A percentile compares a stretch with the other conserved stretches of the same genome.
phyloP scores from a whole-genome alignment of 164 flowering plant species.

The Vitis cinerea region DNA sequence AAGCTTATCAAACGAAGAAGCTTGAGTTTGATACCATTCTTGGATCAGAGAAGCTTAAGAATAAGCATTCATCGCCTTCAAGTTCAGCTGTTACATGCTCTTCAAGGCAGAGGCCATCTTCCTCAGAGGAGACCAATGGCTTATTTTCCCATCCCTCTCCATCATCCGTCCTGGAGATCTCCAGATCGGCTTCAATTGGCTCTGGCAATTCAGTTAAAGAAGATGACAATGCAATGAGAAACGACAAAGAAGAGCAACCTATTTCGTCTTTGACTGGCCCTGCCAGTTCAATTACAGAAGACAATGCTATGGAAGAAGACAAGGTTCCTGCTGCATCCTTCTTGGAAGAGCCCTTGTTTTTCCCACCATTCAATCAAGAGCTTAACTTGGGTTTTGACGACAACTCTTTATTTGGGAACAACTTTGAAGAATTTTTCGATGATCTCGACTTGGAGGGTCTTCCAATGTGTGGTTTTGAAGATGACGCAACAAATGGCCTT shows the following conservation, averaged over 20 bases:
- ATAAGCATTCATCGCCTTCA: neutral
- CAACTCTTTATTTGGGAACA: neutral
- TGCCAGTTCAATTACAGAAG: constrained; percentile 5
- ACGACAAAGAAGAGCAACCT: neutral
- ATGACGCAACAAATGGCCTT: neutral
- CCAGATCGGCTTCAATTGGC: neutral
- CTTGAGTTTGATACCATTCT: constrained; percentile 16
- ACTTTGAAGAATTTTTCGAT: neutral
- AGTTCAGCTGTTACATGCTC: neutral
- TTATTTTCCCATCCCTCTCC: constrained; percentile 21
- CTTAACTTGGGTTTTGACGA: neutral
- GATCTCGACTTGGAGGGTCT: constrained; percentile 2
- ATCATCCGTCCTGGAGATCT: constrained; percentile 26
- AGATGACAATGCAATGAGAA: neutral
- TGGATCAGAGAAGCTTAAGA: neutral
- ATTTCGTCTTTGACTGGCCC: neutral
- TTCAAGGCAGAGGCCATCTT: neutral
- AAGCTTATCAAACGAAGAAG: constrained; percentile 22
- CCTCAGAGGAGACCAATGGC: neutral
- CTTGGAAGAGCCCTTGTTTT: constrained; percentile 3
- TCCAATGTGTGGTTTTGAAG: neutral
- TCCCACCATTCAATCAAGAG: neutral
- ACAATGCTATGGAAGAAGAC: neutral
- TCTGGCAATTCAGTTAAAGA: constrained; percentile 3
- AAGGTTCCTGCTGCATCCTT: neutral